These are phyloP conservation scores for Wickerhamiella shivajii DNA, from an alignment of 805 yeast species.

Conservation along the genomic window DNA sequence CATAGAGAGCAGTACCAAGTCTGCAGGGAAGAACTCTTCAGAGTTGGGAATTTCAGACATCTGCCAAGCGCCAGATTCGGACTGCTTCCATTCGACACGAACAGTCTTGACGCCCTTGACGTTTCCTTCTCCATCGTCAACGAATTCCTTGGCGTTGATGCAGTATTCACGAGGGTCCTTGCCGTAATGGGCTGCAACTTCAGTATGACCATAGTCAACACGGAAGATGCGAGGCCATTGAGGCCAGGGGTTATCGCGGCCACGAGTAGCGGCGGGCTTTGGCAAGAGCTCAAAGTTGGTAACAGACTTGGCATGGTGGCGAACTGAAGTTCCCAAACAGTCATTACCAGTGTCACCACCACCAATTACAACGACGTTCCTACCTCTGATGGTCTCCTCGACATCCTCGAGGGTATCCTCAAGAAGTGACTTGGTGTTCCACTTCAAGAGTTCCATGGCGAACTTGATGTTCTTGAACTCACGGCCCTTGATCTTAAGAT, in stretches of 20 bases:
- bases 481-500: conserved; percentile 87
- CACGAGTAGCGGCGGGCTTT: conserved; percentile 71
- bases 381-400: conserved; percentile 57
- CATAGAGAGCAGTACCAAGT: conserved; percentile 85
- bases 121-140: conserved; percentile 88
- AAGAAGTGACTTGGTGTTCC: conserved; percentile 81
- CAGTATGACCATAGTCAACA: conserved; percentile 95
- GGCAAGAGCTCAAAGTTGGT: conserved; percentile 90
- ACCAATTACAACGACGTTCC: conserved; percentile 90
- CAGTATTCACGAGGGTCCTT: conserved; percentile 96
- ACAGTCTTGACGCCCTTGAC: conserved; percentile 93
- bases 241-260: conserved; percentile 98
- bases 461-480: conserved; percentile 76
- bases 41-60: conserved; percentile 95
- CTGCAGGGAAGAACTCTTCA: conserved; percentile 91
- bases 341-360: conserved; percentile 99
- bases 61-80: conserved; percentile 95
- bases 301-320: conserved; percentile 94
- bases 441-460: conserved; percentile 83
- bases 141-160: conserved; percentile 86
- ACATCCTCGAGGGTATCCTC: conserved; percentile 69
- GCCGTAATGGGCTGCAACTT: conserved; percentile 88
- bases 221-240: conserved; percentile 98
- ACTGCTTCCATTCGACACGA: conserved; percentile 94
- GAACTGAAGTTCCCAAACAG: conserved; percentile 91